Conservation (phyloP, 805 yeast genomes). For the Blastobotrys robertii region DNA sequence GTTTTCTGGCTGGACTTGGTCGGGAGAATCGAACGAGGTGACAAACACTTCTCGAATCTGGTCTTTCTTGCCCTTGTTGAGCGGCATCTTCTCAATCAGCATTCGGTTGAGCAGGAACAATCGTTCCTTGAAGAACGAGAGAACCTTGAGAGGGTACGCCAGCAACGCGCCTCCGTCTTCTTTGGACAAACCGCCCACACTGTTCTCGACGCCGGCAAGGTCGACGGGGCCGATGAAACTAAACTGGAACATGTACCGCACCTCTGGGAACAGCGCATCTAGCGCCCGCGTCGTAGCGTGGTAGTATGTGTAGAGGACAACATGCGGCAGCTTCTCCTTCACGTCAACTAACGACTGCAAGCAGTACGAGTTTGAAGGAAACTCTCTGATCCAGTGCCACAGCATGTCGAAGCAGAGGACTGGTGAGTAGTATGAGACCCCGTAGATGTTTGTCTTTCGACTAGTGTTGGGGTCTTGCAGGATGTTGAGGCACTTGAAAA, state of each 20-base stretch:
- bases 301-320: conserved; percentile 26
- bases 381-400: conserved; percentile 20
- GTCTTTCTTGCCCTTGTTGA: conserved; percentile 10
- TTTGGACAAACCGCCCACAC: conserved; percentile 2
- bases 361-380: conserved; percentile 13
- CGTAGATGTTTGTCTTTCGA: conserved; percentile 5
- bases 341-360: conserved; percentile 16
- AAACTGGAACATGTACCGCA: conserved; percentile 27
- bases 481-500: conserved; percentile 9
- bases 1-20: conserved; percentile 8
- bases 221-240: conserved; percentile 32
- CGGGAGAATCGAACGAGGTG: conserved; percentile 19
- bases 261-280: conserved; percentile 30
- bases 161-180: conserved; percentile 7
- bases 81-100: conserved; percentile 14
- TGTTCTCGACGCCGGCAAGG: conserved; percentile 19
- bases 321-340: conserved; percentile 11
- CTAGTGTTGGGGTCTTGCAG: conserved; percentile 9
- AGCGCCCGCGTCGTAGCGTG: conserved; percentile 28
- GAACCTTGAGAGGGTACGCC: conserved; percentile 23
- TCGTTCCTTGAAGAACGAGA: conserved; percentile 25
- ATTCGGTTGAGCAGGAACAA: conserved; percentile 14
- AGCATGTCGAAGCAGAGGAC: conserved; percentile 15
- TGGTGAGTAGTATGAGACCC: conserved; percentile 16
- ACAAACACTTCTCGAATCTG: conserved; percentile 23